Evolutionary conservation across 768 basidiomycete genomes (phyloP).

Genomic region (Leucocoprinus birnbaumii): DNA sequence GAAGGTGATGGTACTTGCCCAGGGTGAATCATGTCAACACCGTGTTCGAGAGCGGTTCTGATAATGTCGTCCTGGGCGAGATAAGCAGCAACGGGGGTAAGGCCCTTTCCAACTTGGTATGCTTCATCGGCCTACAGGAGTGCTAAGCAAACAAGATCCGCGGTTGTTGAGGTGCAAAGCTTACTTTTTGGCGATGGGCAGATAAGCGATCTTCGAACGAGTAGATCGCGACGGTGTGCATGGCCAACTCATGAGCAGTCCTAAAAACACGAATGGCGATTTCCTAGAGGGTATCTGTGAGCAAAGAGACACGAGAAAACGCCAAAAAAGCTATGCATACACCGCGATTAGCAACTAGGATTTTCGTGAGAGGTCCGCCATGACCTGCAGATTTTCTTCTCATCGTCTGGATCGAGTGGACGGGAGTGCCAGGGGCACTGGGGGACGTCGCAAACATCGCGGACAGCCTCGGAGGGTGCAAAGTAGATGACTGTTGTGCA

Average conservation of each 20-base stretch:
- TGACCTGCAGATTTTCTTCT: slow-evolving; percentile 90
- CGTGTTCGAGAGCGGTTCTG: slow-evolving; percentile 93
- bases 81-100: slow-evolving; percentile 96
- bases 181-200: slow-evolving; percentile 95
- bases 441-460: slow-evolving; percentile 72
- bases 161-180: slow-evolving; percentile 13
- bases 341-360: slow-evolving; percentile 89
- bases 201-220: slow-evolving; percentile 95
- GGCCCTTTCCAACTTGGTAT: slow-evolving; percentile 94
- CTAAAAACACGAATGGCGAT: slow-evolving; percentile 99
- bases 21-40: slow-evolving; percentile 99
- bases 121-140: slow-evolving; percentile 86
- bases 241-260: slow-evolving; percentile 96
- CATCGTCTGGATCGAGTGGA: slow-evolving; percentile 90
- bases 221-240: slow-evolving; percentile 99
- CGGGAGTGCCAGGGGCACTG: slow-evolving; percentile 79
- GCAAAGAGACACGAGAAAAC: slow-evolving; percentile 9
- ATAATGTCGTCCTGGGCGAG: slow-evolving; percentile 98
- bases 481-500: slow-evolving; percentile 29
- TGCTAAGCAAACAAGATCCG: slow-evolving; percentile 26
- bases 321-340: slow-evolving; percentile 41
- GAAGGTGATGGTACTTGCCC: slow-evolving; percentile 56
- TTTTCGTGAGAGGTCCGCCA: slow-evolving; percentile 85
- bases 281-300: slow-evolving; percentile 58
- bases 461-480: slow-evolving; percentile 75